Base-by-base conservation (phyloP, 345 rosid genomes). In the Gynandropsis gynandra region DNA sequence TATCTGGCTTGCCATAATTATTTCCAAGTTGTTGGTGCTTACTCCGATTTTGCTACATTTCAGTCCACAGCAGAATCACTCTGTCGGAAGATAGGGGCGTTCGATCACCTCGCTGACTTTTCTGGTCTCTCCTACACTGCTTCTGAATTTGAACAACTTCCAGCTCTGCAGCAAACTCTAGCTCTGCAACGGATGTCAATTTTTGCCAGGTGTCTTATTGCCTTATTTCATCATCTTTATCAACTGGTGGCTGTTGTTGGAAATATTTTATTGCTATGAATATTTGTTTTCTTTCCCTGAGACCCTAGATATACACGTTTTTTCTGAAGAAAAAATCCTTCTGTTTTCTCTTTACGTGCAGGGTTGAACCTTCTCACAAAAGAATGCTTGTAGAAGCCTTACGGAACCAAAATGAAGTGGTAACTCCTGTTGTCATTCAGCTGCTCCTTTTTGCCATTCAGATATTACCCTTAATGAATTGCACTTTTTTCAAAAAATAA, bases 361-460 rank as follows among this genome's bases (percentile, higher is more conserved):
- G 98, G 86, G 98, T 92, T 57, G 97, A 92, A 68, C 98, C 98
- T 67, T 75, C 88, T 61, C 98, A 92, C 60, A 92, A 92, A 69
- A 85, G 88, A 73, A 87, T 87, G 95, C 93, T 92, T 54, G 98
- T 92, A 65, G 98, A 92, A 74, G 93, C 95, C 64, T 71, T 92
- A 32, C 97, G 80, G 66, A 83, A 76, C 73, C 97, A 92, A 74
- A 92, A 92, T 65, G 98, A 92, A 87, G 95, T 92, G 87, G 98
- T 87, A 85, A 35, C 53, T 57, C 45, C 66, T 42, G 17, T 31
- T 58, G 27, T 54, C 44, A 41, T 52, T 35, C 45, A 15, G 46
- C 50, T 37, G 16, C 8, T 59, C 15, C 12, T 66, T 50, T 58
- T 31, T 53, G 43, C 27, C 15, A 17, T 56, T 64, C 59, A 39